A percentile compares a stretch with the other conserved stretches of the same genome.
These are phyloP conservation scores for Amphirosellinia nigrospora DNA, from an alignment of 495 filamentous ascomycete genomes.

Conservation along the genomic window DNA sequence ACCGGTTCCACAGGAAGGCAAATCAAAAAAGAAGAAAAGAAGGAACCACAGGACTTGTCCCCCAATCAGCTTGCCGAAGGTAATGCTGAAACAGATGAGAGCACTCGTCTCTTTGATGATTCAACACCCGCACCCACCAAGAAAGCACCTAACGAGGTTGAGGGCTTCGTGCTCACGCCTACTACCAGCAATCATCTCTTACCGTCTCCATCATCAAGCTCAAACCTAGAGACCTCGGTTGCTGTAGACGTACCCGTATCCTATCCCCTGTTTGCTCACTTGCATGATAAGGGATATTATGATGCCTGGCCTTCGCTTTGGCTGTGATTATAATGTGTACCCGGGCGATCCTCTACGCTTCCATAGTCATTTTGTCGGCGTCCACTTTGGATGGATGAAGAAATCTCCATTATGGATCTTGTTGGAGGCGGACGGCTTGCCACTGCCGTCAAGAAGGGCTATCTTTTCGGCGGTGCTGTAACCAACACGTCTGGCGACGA, in stretches of 20 bases:
- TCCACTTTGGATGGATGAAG: constrained; percentile 80
- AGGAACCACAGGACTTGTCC: constrained; percentile 33
- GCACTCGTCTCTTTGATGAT: constrained; percentile 55
- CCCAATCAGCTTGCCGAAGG: neutral
- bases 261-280: constrained; percentile 72
- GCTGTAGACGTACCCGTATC: constrained; percentile 41
- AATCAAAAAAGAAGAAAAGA: constrained; percentile 46
- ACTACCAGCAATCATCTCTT: constrained; percentile 40
- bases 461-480: constrained; percentile 74
- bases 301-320: constrained; percentile 90
- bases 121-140: constrained; percentile 25
- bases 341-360: constrained; percentile 94
- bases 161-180: constrained; percentile 37
- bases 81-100: constrained; percentile 33
- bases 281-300: constrained; percentile 86
- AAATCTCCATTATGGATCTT: constrained; percentile 81
- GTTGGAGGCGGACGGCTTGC: constrained; percentile 85
- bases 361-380: constrained; percentile 89
- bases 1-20: constrained; percentile 23
- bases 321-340: constrained; percentile 91
- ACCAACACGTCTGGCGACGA: constrained; percentile 22
- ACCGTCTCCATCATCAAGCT: constrained; percentile 19
- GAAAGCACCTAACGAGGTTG: constrained; percentile 14
- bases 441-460: constrained; percentile 95
- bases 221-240: neutral